Base-by-base conservation (phyloP, 2,329 filamentous ascomycete genomes). In the Cordyceps sp. region DNA sequence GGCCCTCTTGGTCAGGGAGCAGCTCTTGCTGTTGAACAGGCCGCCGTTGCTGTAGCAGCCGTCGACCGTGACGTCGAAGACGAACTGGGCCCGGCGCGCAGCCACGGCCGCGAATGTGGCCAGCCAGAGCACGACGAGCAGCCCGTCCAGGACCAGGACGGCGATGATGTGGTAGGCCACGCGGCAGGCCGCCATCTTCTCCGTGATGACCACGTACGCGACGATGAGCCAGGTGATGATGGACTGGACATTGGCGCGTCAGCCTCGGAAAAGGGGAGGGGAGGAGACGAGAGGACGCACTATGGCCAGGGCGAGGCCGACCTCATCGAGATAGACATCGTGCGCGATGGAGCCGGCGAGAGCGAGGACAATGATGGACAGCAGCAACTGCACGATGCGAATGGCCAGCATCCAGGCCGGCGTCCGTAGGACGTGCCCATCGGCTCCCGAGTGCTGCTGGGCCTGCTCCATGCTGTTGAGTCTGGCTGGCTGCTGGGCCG, bases 91-190 rank as follows among this genome's bases (percentile, higher is more conserved):
- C 20, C 61, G 55, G 32, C 42, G 47, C 15, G 54, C 50, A 8
- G 62, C 62, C 12, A 51, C 50, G 18, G 58, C 52, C 13, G 53
- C 53, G 36, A 49, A 58, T n/a, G 54, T 52, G 0, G 58, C 52
- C 14, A 66, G 55, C 63, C 63, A 66, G 33, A 66, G 50, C 34
- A 66, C 40, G 29, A 58, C 41, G 45, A 66, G 48, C 27, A 64
- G 45, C 4, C 43, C 50, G 29, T 66, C 61, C 16, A 66, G 48
- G 12, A 46, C 46, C 7, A 66, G 44, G 9, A 63, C 48, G 26
- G 60, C 61, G 39, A 57, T 51, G 35, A 62, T 50, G 38, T 64
- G 56, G 41, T 66, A 64, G 14, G 46, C 42, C 2, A 33, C 17
- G 15, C 46, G 54, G 25, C 57, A 47, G 5, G 42, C 36, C 6